phyloP scores from a whole-genome alignment of 345 rosid genomes.

The Erucastrum elatum region DNA sequence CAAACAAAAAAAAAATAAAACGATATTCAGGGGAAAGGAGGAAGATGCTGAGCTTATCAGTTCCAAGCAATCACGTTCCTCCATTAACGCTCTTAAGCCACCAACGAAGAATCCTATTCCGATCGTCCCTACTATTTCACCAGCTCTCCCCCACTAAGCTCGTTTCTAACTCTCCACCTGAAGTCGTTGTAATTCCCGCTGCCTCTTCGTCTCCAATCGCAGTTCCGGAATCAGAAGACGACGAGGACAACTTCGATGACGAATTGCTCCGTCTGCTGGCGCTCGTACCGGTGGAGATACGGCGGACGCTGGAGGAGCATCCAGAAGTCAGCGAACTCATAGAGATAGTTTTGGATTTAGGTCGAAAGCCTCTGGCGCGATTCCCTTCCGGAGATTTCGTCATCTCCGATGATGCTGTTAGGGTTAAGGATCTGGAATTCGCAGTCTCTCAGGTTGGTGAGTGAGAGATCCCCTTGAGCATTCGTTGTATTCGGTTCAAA shows the following conservation, averaged over 20 bases:
- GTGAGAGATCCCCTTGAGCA: too few species aligned
- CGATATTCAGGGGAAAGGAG: background rate
- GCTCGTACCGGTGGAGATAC: slow-evolving; percentile 68
- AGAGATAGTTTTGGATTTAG: slow-evolving; percentile 89
- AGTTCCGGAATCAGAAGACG: slow-evolving; percentile 22
- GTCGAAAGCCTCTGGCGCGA: slow-evolving; percentile 80
- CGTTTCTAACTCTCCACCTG: slow-evolving; percentile 5
- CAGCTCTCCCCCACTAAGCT: slow-evolving; percentile 4
- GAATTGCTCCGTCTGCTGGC: slow-evolving; percentile 73
- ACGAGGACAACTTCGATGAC: slow-evolving; percentile 42
- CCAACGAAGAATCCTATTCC: slow-evolving; percentile 17
- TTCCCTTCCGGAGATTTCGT: slow-evolving; percentile 89
- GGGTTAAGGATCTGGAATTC: slow-evolving; percentile 51
- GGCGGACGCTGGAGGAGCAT: slow-evolving; percentile 56
- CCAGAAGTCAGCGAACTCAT: slow-evolving; percentile 58
- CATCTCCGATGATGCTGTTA: slow-evolving; percentile 63
- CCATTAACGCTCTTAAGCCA: slow-evolving; percentile 30
- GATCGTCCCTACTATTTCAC: slow-evolving; percentile 7
- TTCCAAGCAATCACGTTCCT: slow-evolving; percentile 35
- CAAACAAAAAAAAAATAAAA: background rate
- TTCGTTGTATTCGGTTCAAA: too few species aligned
- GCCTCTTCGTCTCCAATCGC: slow-evolving; percentile 31
- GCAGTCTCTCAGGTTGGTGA: slow-evolving; percentile 75
- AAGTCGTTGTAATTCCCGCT: slow-evolving; percentile 17
- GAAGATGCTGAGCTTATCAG: slow-evolving; percentile 40